Evolutionary conservation across 306 rosid species (phyloP).

Genomic region (Acacia melanoxylon): DNA sequence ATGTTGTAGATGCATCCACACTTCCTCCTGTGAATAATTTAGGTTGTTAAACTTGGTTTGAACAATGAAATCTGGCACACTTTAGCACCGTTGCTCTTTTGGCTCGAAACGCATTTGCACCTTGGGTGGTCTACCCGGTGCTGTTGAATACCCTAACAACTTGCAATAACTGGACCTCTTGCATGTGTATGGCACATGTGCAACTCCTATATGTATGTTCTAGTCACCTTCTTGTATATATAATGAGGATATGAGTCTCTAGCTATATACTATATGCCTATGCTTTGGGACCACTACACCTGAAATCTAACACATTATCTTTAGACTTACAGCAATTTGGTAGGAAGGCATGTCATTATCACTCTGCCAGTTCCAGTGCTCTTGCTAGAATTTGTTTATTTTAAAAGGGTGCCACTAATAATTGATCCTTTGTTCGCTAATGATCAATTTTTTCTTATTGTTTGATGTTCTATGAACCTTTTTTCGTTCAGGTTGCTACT

Average conservation of each 20-base stretch:
- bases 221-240: conserved; percentile 1
- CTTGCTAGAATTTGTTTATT: background rate
- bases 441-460: conserved; percentile 5
- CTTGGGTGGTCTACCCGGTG: background rate
- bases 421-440: conserved; percentile 1
- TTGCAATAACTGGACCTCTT: background rate
- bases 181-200: background rate
- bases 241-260: background rate
- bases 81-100: background rate
- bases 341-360: background rate
- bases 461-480: conserved; percentile 4
- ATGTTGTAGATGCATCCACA: conserved; percentile 8
- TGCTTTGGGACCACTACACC: background rate
- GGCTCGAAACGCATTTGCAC: background rate
- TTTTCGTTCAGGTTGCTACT: background rate
- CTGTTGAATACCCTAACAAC: background rate
- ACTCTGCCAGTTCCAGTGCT: background rate
- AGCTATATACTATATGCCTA: background rate
- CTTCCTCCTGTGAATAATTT: conserved; percentile 3
- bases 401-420: background rate
- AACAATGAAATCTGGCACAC: conserved; percentile 1
- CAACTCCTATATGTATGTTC: background rate
- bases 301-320: conserved; percentile 1
- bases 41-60: background rate
- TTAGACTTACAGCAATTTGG: background rate